phyloP scores from a whole-genome alignment of 805 yeast genomes.

The Candida dajiaensis region DNA sequence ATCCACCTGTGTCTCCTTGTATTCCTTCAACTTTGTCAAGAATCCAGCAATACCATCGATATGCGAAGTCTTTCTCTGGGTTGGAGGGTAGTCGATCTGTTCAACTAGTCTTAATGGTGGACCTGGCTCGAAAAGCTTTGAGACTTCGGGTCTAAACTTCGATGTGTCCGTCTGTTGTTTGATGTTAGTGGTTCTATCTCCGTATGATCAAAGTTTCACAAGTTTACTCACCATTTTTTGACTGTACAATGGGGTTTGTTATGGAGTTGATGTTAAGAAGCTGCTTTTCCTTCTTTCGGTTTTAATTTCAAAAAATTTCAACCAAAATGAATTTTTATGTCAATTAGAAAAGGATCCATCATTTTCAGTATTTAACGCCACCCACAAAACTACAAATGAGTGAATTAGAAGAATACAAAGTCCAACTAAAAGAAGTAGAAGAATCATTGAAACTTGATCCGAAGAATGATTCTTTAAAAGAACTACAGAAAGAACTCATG shows the following conservation, averaged over 20 bases:
- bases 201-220: not conserved
- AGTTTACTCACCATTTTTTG: not conserved
- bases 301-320: not conserved
- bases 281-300: too few species aligned
- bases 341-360: too few species aligned
- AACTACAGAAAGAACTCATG: constrained; percentile 11
- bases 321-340: not conserved
- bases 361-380: too few species aligned
- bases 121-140: constrained; percentile 31
- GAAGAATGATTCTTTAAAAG: constrained; percentile 10
- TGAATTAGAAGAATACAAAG: constrained; percentile 15
- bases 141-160: constrained; percentile 34
- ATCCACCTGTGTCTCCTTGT: constrained; percentile 16
- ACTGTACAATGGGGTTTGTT: not conserved
- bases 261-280: too few species aligned
- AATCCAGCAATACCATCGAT: constrained; percentile 17
- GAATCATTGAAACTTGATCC: constrained; percentile 12
- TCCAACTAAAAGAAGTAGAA: constrained; percentile 14
- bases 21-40: constrained; percentile 24
- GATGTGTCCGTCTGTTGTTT: constrained; percentile 25
- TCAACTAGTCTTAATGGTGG: constrained; percentile 18
- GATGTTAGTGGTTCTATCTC: not conserved
- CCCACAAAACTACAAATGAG: constrained; percentile 4
- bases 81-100: constrained; percentile 16
- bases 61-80: constrained; percentile 11